A percentile compares a stretch with the other conserved stretches of the same genome.
phyloP scores from a whole-genome alignment of 2,329 filamentous ascomycete genomes.

The Aspergillus eucalypticola region DNA sequence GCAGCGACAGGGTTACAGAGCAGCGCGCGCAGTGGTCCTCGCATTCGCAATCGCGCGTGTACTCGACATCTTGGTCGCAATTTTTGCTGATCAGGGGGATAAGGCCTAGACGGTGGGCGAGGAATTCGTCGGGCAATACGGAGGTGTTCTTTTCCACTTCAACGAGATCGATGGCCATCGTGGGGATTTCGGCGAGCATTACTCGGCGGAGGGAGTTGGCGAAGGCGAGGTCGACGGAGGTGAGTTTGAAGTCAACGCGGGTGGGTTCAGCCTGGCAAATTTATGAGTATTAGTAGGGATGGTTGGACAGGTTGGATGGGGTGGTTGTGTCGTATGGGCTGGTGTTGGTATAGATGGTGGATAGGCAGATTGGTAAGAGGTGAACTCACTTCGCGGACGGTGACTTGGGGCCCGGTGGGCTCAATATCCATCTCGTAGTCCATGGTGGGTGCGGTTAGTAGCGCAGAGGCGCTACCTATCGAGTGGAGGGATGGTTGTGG shows the following conservation, averaged over 20 bases:
- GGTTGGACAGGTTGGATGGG: not conserved
- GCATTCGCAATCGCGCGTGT: slow-evolving; percentile 94
- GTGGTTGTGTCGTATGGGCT: not conserved
- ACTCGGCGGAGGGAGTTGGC: slow-evolving; percentile 89
- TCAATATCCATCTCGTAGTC: slow-evolving; percentile 52
- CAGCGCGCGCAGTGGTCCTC: slow-evolving; percentile 93
- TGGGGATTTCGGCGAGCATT: slow-evolving; percentile 92
- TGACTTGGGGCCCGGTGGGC: slow-evolving; percentile 50
- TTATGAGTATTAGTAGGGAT: not conserved
- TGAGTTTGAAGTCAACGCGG: slow-evolving; percentile 88
- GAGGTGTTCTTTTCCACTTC: slow-evolving; percentile 92
- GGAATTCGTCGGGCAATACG: slow-evolving; percentile 94
- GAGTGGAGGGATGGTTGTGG: not conserved
- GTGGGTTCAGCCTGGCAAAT: slow-evolving; percentile 67
- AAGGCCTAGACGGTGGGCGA: slow-evolving; percentile 87
- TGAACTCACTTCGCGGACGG: slow-evolving; percentile 46
- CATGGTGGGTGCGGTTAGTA: slow-evolving; percentile 31
- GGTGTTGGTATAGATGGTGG: not conserved
- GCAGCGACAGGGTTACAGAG: slow-evolving; percentile 78
- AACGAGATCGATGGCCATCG: slow-evolving; percentile 90
- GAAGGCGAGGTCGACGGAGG: slow-evolving; percentile 83
- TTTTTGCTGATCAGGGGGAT: slow-evolving; percentile 84
- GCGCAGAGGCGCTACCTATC: not conserved
- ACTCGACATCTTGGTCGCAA: slow-evolving; percentile 75
- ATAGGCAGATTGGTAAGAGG: not conserved